Evolutionary conservation across 257 asterid genomes (phyloP), one percentile per base, ranked within the genome.

Genomic region (Gentiana dahurica): DNA sequence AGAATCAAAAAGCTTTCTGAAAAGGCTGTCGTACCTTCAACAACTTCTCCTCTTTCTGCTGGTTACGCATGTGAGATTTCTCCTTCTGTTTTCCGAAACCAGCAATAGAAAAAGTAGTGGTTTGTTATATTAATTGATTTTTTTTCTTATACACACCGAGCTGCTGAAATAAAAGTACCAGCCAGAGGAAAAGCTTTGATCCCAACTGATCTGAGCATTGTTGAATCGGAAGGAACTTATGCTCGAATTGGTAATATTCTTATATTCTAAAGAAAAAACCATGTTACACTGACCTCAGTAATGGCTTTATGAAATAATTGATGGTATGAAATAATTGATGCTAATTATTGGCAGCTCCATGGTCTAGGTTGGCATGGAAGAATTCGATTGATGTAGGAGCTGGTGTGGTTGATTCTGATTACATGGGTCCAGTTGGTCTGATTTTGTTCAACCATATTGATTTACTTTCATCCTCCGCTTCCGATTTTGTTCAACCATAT

Each of bases 341-440:
- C 35, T 8, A 12, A 51, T n/a, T n/a, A 41, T n/a, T 12, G 34
- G 35, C 39, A 81, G 87, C 94, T 34, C 87, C 95, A 3, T 67
- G 94, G 12, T 86, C 94, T 33, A 90, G 94, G 3, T 60, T 86
- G 66, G 63, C 95, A 1, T 84, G 82, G 88, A 87, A 87, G 75
- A 81, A 81, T 37, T 79, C 89, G 8, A 72, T 84, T 6, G 95
- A 87, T 55, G 89, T 87, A 3, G 91, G 88, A 33, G 95, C 95
- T 1, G 94, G 95, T 1, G 95, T 86, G 64, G 76, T 86, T 12
- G 95, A 86, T 54, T 94, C 94, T 0, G 95, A 86, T 13, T 71
- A 71, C 37, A 71, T 69, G 43, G 72, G 76, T 8, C 66, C 73
- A 32, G 77, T 71, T 43, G 73, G 77, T 7, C 70, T 67, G 60